Base-by-base conservation (phyloP, 1,284 basidiomycete species). In the Apiotrichum laibachii region DNA sequence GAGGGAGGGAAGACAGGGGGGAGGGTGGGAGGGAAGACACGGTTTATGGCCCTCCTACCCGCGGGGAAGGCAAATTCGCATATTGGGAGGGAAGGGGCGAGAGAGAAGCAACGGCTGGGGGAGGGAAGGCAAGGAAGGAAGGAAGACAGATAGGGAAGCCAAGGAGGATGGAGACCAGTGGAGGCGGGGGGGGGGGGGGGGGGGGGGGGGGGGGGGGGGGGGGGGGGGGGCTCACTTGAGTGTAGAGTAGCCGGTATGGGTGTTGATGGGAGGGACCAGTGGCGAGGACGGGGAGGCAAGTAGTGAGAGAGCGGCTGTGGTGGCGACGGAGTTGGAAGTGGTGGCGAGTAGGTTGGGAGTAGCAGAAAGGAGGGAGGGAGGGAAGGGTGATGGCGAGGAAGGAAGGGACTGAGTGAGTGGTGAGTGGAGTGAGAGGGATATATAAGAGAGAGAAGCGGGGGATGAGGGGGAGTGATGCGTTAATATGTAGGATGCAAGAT, bases 1-100 rank as follows among this genome's bases (percentile, higher is more conserved):
- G 49, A 12, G 54, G 54, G 33, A 34, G 59, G 37, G 49, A 55
- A 22, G 31, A 53, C n/a, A n/a, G n/a, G n/a, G n/a, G n/a, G n/a
- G n/a, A n/a, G n/a, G n/a, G n/a, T n/a, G n/a, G n/a, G 48, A 31
- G 34, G 12, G 37, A 33, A 51, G n/a, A 26, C 51, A 55, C 42
- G 11, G 33, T 50, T 39, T 15, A 42, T 4, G 18, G 16, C 16
- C 18, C 1, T 39, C 5, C 11, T 16, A 11, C 12, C 9, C 3
- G 26, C 4, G 26, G 26, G 26, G 26, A 31, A 31, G 26, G 26
- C 26, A 31, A 3, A 31, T 42, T 50, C 12, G 55, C 40, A 18
- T 34, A 39, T 7, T 40, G 45, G 45, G 48, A 34, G 18, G 59
- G 59, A 55, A 56, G 57, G 43, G 33, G 52, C 5, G 37, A 16